phyloP scores from a whole-genome alignment of 495 filamentous ascomycete species.

The Trypethelium eluteriae region DNA sequence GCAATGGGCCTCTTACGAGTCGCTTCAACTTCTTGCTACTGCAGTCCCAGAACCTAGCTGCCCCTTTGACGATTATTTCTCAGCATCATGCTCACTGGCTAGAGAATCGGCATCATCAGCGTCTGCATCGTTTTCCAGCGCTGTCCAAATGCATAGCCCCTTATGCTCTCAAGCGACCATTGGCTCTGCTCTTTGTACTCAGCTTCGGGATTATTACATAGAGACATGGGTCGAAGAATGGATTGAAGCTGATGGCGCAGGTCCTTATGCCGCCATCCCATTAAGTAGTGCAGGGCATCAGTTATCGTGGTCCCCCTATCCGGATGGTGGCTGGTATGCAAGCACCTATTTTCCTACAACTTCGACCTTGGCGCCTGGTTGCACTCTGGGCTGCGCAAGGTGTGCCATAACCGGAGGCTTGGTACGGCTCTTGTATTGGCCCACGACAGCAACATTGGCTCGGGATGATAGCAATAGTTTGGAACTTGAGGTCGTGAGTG shows the following conservation, averaged over 20 bases:
- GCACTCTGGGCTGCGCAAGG: slow-evolving; percentile 14
- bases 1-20: neutral
- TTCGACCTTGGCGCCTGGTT: slow-evolving; percentile 11
- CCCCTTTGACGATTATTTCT: neutral
- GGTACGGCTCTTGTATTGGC: slow-evolving; percentile 12
- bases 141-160: neutral
- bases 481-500: neutral
- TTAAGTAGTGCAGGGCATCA: neutral
- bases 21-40: neutral
- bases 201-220: neutral
- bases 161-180: neutral
- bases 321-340: neutral
- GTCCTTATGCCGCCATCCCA: neutral
- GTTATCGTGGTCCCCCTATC: neutral
- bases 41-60: neutral
- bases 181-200: neutral
- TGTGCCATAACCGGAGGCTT: slow-evolving; percentile 16
- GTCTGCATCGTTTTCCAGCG: neutral
- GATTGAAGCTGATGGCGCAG: neutral
- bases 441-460: neutral
- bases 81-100: neutral
- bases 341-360: slow-evolving; percentile 10
- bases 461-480: neutral
- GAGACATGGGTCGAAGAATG: neutral
- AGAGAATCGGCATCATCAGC: neutral